These are phyloP conservation scores for Grosmannia huntii DNA, from an alignment of 2,329 filamentous ascomycete genomes.

Conservation along the genomic window DNA sequence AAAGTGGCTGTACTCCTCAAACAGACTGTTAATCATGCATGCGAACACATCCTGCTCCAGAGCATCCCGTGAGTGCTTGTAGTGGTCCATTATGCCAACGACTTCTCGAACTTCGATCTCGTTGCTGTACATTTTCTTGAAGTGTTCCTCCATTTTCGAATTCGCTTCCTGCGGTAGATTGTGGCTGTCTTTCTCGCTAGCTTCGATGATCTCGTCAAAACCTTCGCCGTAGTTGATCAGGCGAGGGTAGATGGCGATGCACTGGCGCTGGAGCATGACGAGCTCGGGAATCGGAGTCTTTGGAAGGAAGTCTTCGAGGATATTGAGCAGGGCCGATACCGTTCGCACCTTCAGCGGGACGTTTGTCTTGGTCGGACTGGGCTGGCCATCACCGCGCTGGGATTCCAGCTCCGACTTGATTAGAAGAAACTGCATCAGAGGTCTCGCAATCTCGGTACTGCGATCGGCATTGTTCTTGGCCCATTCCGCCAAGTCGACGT, in stretches of 20 bases:
- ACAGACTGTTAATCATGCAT: conserved; percentile 96
- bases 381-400: conserved; percentile 45
- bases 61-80: conserved; percentile 76
- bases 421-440: conserved; percentile 66
- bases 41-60: conserved; percentile 90
- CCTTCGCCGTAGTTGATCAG: conserved; percentile 94
- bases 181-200: conserved; percentile 72
- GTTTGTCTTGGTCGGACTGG: conserved; percentile 40
- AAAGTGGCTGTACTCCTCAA: conserved; percentile 95
- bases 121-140: conserved; percentile 94
- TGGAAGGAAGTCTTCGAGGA: conserved; percentile 59
- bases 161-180: conserved; percentile 67
- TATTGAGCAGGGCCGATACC: conserved; percentile 65
- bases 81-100: conserved; percentile 69
- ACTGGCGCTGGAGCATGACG: conserved; percentile 70
- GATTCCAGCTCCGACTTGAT: conserved; percentile 78
- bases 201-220: conserved; percentile 81
- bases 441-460: conserved; percentile 52
- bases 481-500: conserved; percentile 75
- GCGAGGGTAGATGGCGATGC: conserved; percentile 84
- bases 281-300: conserved; percentile 53
- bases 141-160: conserved; percentile 90
- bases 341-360: conserved; percentile 75
- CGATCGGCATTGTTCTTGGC: conserved; percentile 57
- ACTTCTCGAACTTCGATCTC: conserved; percentile 79